Base-by-base conservation (phyloP, 345 rosid species). In the Salix dunnii region DNA sequence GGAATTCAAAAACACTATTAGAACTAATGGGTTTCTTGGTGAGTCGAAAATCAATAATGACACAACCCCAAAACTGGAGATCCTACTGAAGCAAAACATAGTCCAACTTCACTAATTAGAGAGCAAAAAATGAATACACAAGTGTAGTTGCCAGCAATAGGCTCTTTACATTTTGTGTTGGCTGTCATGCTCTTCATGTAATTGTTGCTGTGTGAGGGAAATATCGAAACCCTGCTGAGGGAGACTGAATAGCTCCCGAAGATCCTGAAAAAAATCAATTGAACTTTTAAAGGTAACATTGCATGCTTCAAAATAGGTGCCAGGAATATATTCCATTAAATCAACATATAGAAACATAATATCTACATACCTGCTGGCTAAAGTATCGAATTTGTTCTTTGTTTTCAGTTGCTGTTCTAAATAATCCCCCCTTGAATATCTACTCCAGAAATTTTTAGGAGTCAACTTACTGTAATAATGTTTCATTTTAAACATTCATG, bases 301-400 rank as follows among this genome's bases (percentile, higher is more conserved):
- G 33, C 35, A 76, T 53, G 2, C 25, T 35, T n/a, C 55, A 55
- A 40, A 76, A 30, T 21, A 20, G 49, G 43, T 33, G 9, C 69
- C 12, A 63, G 28, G 36, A 74, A 77, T 49, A 42, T 38, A 76
- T 20, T 46, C 65, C 68, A 43, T 70, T 53, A 77, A 18, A 21
- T 74, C 77, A 67, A 46, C 60, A 78, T 40, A 17, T 49, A 27
- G 63, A 40, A 71, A 31, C 62, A 16, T 76, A 28, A 4, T 68
- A 48, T n/a, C 51, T 48, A 65, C 42, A n/a, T 58, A 91, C 97
- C 97, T 91, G 96, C 72, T 93, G 92, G 80, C 97, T 91, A 63
- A 96, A 96, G 80, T 96, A 93, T 71, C 99, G 96, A 74, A 90
- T 91, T 82, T 96, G 99, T 82, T 93, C 99, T 82, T 93, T 96